Percentiles rank a stretch among this genome's conserved stretches.
Evolutionary conservation across 257 asterid species (phyloP).

Genomic region (Voacanga thouarsii): DNA sequence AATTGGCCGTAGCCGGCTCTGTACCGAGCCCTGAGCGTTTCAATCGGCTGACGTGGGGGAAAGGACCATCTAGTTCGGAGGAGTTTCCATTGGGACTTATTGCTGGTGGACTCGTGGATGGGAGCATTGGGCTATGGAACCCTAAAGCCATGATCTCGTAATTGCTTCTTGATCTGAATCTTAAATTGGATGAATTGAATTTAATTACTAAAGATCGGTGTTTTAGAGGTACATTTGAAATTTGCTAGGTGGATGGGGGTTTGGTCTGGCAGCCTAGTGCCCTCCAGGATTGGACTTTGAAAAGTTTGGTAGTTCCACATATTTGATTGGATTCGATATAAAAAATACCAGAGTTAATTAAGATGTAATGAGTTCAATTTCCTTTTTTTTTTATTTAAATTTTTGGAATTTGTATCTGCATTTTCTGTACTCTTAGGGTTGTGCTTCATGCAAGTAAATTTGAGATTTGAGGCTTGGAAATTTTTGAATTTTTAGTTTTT

Average conservation of each 20-base stretch:
- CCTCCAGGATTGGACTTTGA: neutral
- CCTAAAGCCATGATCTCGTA: constrained; percentile 83
- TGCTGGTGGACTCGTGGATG: constrained; percentile 98
- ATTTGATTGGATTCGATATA: neutral
- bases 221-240: neutral
- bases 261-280: neutral
- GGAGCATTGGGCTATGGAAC: constrained; percentile 92
- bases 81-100: constrained; percentile 72
- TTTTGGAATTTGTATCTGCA: neutral
- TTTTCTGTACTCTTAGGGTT: neutral
- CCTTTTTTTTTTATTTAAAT: too few species aligned
- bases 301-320: neutral
- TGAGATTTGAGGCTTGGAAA: neutral
- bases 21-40: constrained; percentile 80
- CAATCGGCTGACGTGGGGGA: constrained; percentile 87
- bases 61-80: constrained; percentile 54
- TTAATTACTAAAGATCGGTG: neutral
- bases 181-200: constrained; percentile 5
- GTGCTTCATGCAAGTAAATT: neutral
- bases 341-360: neutral
- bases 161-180: constrained; percentile 14
- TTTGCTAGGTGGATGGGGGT: neutral
- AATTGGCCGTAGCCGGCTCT: constrained; percentile 59
- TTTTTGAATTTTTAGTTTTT: neutral
- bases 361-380: neutral